Evolutionary conservation across 495 filamentous ascomycete species (phyloP), one percentile per base, ranked within the genome.

Genomic region (Saxophila tyrrhenica): DNA sequence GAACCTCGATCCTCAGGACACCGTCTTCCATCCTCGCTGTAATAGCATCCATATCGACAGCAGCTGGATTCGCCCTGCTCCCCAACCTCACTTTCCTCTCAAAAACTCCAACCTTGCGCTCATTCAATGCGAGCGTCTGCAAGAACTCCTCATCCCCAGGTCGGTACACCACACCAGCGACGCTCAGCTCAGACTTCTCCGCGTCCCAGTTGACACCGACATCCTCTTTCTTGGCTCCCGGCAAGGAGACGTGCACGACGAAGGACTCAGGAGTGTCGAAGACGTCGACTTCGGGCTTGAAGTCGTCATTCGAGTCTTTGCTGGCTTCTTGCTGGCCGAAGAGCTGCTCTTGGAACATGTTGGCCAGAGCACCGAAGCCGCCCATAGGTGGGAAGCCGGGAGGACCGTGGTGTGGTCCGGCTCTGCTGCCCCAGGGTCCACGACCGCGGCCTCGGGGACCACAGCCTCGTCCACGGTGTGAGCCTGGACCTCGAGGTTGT

Each of bases 221-320:
- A 64, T 94, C 85, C 56, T 85, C 76, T 64, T 87, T 89, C 68
- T 80, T 80, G 7, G 83, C 85, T 17, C 87, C 87, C 1, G 87
- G 83, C 0, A 91, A 69, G 1, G 85, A 83, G 41, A 87, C 67
- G 62, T 91, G 86, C 20, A 91, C 65, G 13, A 84, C 70, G 63
- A 78, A 89, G 45, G 71, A 67, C 44, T 70, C 69, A 25, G 75
- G 68, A 11, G 83, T 84, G 64, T 82, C 77, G 72, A 90, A 91
- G 53, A 89, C 70, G 57, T 91, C 85, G 48, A 81, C 73, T 2
- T 78, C 74, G 3, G 87, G 87, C 3, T 61, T 63, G 64, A 89
- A 89, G 55, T 78, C 75, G 1, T 69, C 64, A 48, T 56, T 64
- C 22, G 22, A 43, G n/a, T 52, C 52, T 19, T 50, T 56, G 52